Evolutionary conservation across 306 rosid genomes (phyloP).

Genomic region (Dalbergia cochinchinensis): DNA sequence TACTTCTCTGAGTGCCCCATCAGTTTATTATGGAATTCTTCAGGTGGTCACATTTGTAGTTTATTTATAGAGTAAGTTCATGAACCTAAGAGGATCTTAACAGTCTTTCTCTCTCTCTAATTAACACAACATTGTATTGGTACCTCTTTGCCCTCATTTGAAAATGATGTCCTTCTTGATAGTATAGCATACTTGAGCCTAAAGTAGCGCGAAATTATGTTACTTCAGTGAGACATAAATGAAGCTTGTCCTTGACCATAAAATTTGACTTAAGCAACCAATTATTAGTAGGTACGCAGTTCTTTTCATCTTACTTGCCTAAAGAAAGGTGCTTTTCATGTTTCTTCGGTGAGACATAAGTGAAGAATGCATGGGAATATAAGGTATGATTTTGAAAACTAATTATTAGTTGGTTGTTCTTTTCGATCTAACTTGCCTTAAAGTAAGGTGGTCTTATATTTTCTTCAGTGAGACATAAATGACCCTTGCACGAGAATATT

Average conservation of each 20-base stretch:
- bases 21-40: not conserved
- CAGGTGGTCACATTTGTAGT: not conserved
- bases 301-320: too few relatives aligned
- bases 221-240: not conserved
- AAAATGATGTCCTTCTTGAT: not conserved
- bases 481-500: too few relatives aligned
- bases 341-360: too few relatives aligned
- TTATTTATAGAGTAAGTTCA: conserved; percentile 18
- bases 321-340: too few relatives aligned
- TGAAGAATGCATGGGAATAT: too few relatives aligned
- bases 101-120: not conserved
- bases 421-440: too few relatives aligned
- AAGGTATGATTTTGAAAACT: too few relatives aligned
- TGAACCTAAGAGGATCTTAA: not conserved
- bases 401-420: too few relatives aligned
- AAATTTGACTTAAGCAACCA: not conserved
- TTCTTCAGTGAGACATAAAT: too few relatives aligned
- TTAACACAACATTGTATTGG: not conserved
- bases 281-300: too few relatives aligned
- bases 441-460: too few relatives aligned
- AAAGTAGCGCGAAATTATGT: not conserved
- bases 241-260: not conserved
- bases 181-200: not conserved
- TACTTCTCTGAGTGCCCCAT: not conserved
- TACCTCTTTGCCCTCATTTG: not conserved